Evolutionary conservation across 2,329 filamentous ascomycete species (phyloP).

Genomic region (Aspergillus pseudoviridinutans): DNA sequence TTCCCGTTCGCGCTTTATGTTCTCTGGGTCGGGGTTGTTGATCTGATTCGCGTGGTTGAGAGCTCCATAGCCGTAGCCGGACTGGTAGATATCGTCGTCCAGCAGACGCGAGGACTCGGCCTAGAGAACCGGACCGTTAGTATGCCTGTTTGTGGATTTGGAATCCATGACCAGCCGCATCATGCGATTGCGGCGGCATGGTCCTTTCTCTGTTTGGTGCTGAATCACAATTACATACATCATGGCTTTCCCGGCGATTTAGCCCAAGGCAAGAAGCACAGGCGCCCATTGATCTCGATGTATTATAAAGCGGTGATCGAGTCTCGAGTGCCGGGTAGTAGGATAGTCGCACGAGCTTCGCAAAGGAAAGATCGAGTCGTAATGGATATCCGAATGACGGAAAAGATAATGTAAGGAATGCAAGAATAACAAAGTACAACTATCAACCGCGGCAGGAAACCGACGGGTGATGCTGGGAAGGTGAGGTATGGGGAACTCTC

Average conservation of each 20-base stretch:
- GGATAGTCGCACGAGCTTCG: no score
- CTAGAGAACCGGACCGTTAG: constrained; percentile 15
- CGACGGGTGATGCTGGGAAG: constrained; percentile 11
- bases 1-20: constrained; percentile 42
- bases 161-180: constrained; percentile 3
- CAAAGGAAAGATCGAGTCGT: background rate
- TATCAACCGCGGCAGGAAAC: constrained; percentile 1
- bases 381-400: background rate
- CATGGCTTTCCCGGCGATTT: constrained; percentile 34
- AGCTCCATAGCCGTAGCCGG: constrained; percentile 42
- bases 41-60: constrained; percentile 34
- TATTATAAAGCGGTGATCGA: background rate
- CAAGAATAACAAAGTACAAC: background rate
- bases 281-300: constrained; percentile 37
- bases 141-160: constrained; percentile 1
- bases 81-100: constrained; percentile 44
- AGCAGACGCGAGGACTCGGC: constrained; percentile 43
- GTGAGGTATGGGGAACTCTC: background rate
- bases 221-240: constrained; percentile 24
- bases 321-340: background rate
- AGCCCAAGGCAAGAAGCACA: constrained; percentile 43
- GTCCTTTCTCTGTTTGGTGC: background rate
- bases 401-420: background rate
- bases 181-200: constrained; percentile 8
- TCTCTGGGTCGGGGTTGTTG: constrained; percentile 40